These are phyloP conservation scores for Capsella bursapastoris DNA, from an alignment of 345 rosid species.

Conservation along the genomic window DNA sequence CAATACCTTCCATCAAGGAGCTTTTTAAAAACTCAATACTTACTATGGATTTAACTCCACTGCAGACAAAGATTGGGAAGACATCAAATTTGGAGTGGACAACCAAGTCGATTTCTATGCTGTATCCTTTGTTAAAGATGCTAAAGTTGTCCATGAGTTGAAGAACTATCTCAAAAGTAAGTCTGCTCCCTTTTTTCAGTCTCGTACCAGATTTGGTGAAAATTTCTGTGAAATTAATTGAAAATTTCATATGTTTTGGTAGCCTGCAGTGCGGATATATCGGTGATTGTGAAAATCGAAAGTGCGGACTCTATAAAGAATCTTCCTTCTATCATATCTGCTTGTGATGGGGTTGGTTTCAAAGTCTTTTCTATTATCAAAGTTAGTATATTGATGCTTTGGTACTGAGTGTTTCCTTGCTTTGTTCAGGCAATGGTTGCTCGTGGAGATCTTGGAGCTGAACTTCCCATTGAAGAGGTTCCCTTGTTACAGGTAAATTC, in stretches of 20 bases:
- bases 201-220: not conserved
- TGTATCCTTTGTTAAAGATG: constrained; percentile 97
- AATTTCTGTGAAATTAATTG: constrained; percentile 20
- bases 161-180: constrained; percentile 85
- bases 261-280: constrained; percentile 89
- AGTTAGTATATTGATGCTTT: constrained; percentile 1
- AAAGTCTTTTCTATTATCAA: constrained; percentile 21
- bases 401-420: not conserved
- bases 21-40: constrained; percentile 10
- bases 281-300: constrained; percentile 84
- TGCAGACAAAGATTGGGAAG: constrained; percentile 98
- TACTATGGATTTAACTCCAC: not conserved
- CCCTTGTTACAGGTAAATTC: constrained; percentile 83
- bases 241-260: constrained; percentile 38
- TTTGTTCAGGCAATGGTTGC: constrained; percentile 90
- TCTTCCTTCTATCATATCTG: constrained; percentile 84
- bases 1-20: constrained; percentile 11
- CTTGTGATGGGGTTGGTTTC: constrained; percentile 93
- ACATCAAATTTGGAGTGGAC: constrained; percentile 96
- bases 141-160: constrained; percentile 84
- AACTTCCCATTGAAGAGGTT: constrained; percentile 97
- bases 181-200: not conserved
- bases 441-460: constrained; percentile 99
- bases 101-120: constrained; percentile 96
- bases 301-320: constrained; percentile 96